Percentiles rank a stretch among this genome's conserved stretches.
These are phyloP conservation scores for Epichloe bromicola DNA, from an alignment of 2,329 filamentous ascomycete species.

Conservation along the genomic window DNA sequence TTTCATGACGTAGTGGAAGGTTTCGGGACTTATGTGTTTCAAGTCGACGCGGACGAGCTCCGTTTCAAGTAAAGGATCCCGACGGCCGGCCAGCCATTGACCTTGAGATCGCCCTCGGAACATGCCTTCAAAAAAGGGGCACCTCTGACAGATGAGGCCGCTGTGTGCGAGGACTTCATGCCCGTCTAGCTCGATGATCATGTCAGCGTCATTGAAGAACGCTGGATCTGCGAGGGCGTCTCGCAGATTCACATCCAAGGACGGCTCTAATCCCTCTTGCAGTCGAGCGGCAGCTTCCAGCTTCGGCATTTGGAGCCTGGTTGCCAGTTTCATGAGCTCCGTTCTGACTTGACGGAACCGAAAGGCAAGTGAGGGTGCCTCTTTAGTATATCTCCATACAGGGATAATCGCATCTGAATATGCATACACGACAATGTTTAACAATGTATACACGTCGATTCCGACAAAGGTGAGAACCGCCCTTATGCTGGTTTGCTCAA, in stretches of 20 bases:
- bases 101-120: conserved; percentile 82
- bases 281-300: conserved; percentile 68
- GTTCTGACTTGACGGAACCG: conserved; percentile 68
- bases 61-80: conserved; percentile 26
- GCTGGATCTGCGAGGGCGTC: conserved; percentile 51
- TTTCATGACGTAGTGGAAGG: conserved; percentile 67
- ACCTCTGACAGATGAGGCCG: conserved; percentile 65
- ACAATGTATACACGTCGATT: conserved; percentile 62
- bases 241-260: conserved; percentile 57
- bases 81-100: conserved; percentile 65
- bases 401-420: conserved; percentile 74
- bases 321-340: conserved; percentile 80
- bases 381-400: conserved; percentile 70
- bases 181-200: conserved; percentile 64
- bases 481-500: conserved; percentile 32
- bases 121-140: conserved; percentile 82
- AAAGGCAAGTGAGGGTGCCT: conserved; percentile 50
- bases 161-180: conserved; percentile 65
- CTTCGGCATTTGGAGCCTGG: conserved; percentile 52
- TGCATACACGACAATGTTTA: conserved; percentile 67
- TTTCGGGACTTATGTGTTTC: conserved; percentile 59
- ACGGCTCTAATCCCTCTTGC: conserved; percentile 52
- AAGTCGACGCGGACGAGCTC: conserved; percentile 59
- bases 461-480: conserved; percentile 50
- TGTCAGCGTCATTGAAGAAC: conserved; percentile 71